A percentile compares a stretch with the other conserved stretches of the same genome.
Conservation (phyloP, 73 alveolate species). For the Paramecium sonneborni region DNA sequence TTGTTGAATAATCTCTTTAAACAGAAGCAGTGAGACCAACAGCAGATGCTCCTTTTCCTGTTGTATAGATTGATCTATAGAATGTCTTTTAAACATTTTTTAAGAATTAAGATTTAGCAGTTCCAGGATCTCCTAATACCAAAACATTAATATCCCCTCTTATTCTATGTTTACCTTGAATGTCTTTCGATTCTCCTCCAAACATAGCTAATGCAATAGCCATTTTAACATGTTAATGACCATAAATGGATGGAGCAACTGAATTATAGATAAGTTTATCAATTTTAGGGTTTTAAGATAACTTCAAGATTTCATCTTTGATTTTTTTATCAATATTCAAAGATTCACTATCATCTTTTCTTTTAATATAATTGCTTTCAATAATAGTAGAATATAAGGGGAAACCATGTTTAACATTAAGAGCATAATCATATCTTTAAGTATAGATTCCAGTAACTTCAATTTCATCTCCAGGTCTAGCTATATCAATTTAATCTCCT, state of each 20-base stretch:
- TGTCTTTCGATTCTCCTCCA: conserved; percentile 98
- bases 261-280: conserved; percentile 88
- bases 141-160: conserved; percentile 99
- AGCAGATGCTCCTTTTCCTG: conserved; percentile 99
- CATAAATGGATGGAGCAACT: conserved; percentile 99
- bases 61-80: conserved; percentile 90
- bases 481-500: conserved; percentile 98
- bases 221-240: conserved; percentile 96
- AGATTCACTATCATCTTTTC: conserved; percentile 89
- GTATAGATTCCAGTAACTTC: conserved; percentile 95
- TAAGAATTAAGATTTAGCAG: conserved; percentile 98
- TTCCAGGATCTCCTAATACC: conserved; percentile 92
- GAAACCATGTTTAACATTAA: conserved; percentile 97
- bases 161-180: conserved; percentile 97
- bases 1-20: conserved; percentile 93
- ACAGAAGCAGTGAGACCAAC: conserved; percentile 99
- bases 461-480: conserved; percentile 99
- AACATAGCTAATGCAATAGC: conserved; percentile 95
- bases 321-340: conserved; percentile 92
- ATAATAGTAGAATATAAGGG: conserved; percentile 93
- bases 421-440: conserved; percentile 90
- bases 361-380: conserved; percentile 93
- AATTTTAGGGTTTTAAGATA: conserved; percentile 87
- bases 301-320: conserved; percentile 84
- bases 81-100: conserved; percentile 97